These are phyloP conservation scores for Claviceps africana DNA, from an alignment of 2,329 filamentous ascomycete species.

Conservation along the genomic window DNA sequence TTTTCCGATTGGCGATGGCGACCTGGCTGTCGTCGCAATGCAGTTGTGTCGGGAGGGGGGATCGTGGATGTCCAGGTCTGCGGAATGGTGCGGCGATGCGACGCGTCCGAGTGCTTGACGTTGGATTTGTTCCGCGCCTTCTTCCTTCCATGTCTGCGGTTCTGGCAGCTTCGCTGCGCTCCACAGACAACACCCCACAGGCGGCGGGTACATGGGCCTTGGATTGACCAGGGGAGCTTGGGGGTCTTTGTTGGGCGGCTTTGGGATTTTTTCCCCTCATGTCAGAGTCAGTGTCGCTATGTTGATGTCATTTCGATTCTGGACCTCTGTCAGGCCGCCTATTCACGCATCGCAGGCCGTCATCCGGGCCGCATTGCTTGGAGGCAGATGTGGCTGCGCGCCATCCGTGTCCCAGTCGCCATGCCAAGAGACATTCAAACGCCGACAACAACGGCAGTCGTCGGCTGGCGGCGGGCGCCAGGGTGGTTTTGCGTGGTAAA, in stretches of 20 bases:
- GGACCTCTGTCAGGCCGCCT: neutral
- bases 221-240: neutral
- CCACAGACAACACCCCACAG: neutral
- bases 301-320: neutral
- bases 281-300: neutral
- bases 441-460: neutral
- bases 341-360: too few species aligned
- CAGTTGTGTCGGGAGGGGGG: neutral
- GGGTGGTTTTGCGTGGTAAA: too few species aligned
- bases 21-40: neutral
- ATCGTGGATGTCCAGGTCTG: neutral
- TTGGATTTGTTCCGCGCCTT: neutral
- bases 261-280: too few species aligned
- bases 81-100: neutral
- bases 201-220: neutral
- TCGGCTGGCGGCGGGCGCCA: neutral
- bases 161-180: neutral
- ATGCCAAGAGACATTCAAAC: neutral
- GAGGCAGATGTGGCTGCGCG: neutral
- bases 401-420: neutral
- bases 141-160: too few species aligned
- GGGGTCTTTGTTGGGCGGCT: too few species aligned
- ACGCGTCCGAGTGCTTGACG: neutral
- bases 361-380: neutral
- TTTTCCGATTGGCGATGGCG: slow-evolving; percentile 3